phyloP scores from a whole-genome alignment of 768 basidiomycete genomes.

The Amanita subjunquillea region DNA sequence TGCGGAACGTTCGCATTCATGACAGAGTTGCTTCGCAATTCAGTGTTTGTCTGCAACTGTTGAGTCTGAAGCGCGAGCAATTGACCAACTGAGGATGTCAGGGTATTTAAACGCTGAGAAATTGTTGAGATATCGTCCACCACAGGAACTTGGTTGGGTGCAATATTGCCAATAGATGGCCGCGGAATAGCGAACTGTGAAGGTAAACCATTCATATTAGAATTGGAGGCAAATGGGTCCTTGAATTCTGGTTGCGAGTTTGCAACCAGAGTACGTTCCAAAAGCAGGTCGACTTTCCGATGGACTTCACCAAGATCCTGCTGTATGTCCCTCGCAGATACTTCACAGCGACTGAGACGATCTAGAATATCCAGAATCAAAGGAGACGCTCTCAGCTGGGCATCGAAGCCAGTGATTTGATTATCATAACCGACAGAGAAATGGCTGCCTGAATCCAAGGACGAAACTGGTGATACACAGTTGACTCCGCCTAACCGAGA shows the following conservation, averaged over 20 bases:
- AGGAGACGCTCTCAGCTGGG: conserved; percentile 67
- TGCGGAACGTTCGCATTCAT: conserved; percentile 29
- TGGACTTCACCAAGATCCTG: conserved; percentile 65
- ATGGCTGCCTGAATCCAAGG: conserved; percentile 65
- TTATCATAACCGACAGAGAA: conserved; percentile 39
- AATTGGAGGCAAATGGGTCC: conserved; percentile 59
- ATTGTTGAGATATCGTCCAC: conserved; percentile 67
- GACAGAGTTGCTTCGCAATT: conserved; percentile 29
- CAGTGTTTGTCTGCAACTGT: conserved; percentile 40
- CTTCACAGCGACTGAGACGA: conserved; percentile 64
- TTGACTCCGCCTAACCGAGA: conserved; percentile 36
- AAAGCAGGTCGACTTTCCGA: conserved; percentile 66
- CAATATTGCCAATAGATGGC: conserved; percentile 57
- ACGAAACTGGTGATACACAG: conserved; percentile 72
- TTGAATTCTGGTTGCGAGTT: conserved; percentile 64
- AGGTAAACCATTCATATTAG: conserved; percentile 23
- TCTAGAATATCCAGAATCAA: conserved; percentile 69
- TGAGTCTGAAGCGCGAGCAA: conserved; percentile 76
- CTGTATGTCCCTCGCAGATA: conserved; percentile 60
- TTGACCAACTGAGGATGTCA: conserved; percentile 81
- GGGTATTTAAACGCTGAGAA: conserved; percentile 65
- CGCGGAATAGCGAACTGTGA: conserved; percentile 35
- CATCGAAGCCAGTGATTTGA: conserved; percentile 44
- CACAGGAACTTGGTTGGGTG: conserved; percentile 60
- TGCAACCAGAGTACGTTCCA: conserved; percentile 51